Percentiles rank a stretch among this genome's conserved stretches.
These are phyloP conservation scores for Umbellularia californica DNA, from an alignment of 164 flowering plant species.

Conservation along the genomic window DNA sequence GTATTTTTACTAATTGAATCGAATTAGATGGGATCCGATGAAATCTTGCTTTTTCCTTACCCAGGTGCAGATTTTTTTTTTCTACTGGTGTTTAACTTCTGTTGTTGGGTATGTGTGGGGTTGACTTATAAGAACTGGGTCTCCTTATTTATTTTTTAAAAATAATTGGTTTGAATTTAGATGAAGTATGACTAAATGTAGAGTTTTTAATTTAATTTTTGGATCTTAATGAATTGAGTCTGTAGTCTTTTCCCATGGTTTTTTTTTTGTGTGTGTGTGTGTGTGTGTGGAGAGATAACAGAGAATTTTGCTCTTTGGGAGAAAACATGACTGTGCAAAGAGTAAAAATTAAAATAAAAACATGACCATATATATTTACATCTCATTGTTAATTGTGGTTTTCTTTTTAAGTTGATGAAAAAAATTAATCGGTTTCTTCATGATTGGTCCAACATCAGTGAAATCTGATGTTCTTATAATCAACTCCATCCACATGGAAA, in stretches of 20 bases:
- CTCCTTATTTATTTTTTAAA: too few relatives aligned
- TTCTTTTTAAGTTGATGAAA: too few relatives aligned
- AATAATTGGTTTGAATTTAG: neutral
- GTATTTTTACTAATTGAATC: too few relatives aligned
- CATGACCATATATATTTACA: too few relatives aligned
- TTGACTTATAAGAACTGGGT: neutral
- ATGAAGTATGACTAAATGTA: neutral
- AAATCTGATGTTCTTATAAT: neutral
- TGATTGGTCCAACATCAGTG: neutral
- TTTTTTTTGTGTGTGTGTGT: too few relatives aligned
- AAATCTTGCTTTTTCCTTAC: neutral
- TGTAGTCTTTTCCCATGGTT: neutral
- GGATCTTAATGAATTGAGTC: too few relatives aligned
- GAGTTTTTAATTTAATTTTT: neutral
- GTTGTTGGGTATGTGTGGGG: neutral
- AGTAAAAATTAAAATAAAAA: too few relatives aligned
- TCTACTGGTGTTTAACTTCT: neutral
- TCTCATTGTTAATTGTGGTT: neutral
- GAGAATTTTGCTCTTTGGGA: too few relatives aligned
- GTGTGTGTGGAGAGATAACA: too few relatives aligned
- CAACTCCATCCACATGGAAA: neutral
- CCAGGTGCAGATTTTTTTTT: neutral
- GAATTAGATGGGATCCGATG: neutral
- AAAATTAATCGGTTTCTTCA: neutral
- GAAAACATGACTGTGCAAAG: too few relatives aligned